Base-by-base conservation (phyloP, 2,329 filamentous ascomycete genomes). In the Chaetomium olivaceum region DNA sequence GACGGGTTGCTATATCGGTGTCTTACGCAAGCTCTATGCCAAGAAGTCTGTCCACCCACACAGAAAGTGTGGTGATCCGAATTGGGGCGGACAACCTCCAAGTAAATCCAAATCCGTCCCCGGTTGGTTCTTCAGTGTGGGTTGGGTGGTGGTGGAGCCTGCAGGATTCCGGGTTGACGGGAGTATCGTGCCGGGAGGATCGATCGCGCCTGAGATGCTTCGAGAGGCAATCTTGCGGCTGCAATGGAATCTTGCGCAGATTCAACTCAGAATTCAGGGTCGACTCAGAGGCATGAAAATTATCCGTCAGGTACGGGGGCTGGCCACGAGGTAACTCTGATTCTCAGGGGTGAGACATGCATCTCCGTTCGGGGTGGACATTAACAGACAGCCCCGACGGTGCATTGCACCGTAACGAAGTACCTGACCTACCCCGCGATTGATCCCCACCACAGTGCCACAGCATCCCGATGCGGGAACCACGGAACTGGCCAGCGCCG, bases 401-500 rank as follows among this genome's bases (percentile, higher is more conserved):
- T 48, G 19, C 46, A 48, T 48, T 27, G 51, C 14, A 43, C n/a
- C 39, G 39, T 43, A 43, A 43, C 36, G 9, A 8, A 33, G 31
- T 14, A 9, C 25, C 4, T 52, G 29, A 9, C 25, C 4, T 52
- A 52, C 51, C 51, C 51, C 51, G 51, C 51, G 51, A 29, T 54
- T 54, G 25, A 43, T 39, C 48, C 39, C 36, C 33, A 61, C 51
- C 31, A 19, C 7, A 12, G 21, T n/a, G 19, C 39, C 27, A 39
- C 57, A 29, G 31, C 58, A 52, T 56, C 62, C 62, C 50, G 58
- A 64, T 65, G 51, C 21, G 58, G 56, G 62, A 61, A 67, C 43
- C 50, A 23, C 62, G 62, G 65, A 63, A 39, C 62, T 33, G 48
- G 43, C 33, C 59, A 57, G 43, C 50, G 65, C 65, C 65, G 65